Evolutionary conservation across 768 basidiomycete species (phyloP).

Genomic region (Russula brevipes): DNA sequence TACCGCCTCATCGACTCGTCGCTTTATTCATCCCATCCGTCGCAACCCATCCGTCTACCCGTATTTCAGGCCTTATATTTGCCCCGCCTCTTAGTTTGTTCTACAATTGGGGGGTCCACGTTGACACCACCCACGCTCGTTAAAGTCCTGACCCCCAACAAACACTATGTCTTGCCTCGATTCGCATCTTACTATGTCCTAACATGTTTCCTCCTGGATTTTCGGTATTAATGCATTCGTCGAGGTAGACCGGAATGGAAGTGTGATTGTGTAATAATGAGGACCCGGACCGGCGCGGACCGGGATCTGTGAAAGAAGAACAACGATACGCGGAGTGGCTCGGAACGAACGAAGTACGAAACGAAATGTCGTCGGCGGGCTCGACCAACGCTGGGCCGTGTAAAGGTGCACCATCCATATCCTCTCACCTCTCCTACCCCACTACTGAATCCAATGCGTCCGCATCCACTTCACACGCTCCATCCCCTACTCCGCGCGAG

Average conservation of each 20-base stretch:
- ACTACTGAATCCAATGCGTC: constrained; percentile 17
- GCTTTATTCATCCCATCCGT: constrained; percentile 22
- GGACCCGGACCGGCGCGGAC: constrained; percentile 5
- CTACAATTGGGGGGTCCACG: constrained; percentile 11
- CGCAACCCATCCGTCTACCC: constrained; percentile 16
- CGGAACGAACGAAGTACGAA: too few species aligned
- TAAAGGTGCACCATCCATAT: neutral
- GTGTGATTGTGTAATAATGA: neutral
- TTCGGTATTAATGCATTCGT: constrained; percentile 8
- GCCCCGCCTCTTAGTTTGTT: constrained; percentile 17
- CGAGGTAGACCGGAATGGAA: neutral
- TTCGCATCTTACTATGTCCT: constrained; percentile 18
- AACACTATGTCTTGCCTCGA: constrained; percentile 14
- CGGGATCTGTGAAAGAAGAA: neutral
- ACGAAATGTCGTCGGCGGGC: neutral
- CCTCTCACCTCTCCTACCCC: constrained; percentile 30
- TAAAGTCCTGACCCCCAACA: constrained; percentile 10
- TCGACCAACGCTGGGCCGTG: too few species aligned
- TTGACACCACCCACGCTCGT: constrained; percentile 18
- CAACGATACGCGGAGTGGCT: too few species aligned
- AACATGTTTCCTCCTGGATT: constrained; percentile 5
- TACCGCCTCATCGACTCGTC: constrained; percentile 20
- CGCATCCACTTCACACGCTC: constrained; percentile 20
- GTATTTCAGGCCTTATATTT: constrained; percentile 18
- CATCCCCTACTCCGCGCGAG: constrained; percentile 26